Evolutionary conservation across 805 yeast genomes (phyloP), one percentile per base, ranked within the genome.

Genomic region (Cyberlindnera bimundalis): DNA sequence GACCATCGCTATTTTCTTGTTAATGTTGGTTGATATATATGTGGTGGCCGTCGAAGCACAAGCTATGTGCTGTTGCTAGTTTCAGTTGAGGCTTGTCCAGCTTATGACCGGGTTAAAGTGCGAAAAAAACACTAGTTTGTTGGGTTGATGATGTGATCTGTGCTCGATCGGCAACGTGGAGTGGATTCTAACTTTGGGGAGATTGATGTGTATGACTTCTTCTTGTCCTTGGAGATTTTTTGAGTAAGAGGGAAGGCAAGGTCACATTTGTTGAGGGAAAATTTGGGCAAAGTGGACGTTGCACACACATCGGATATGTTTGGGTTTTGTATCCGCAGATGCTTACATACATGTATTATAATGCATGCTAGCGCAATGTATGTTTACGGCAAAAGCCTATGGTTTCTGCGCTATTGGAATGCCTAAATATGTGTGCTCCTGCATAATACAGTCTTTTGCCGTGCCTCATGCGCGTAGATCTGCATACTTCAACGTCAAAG

Each of bases 221-320:
- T 21, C 24, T 21, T 10, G 6, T 6, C 24, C 10, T 21, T 10
- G 24, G 6, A 21, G 24, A 7, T 7, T 7, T 6, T 21, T 6
- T 21, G 14, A 5, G 33, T 30, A 19, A 12, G 24, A 19, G 20
- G 23, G 15, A n/a, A 18, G 33, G 23, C n/a, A 18, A 13, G 16
- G 15, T 27, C 28, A 21, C 13, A 13, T 36, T 39, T 33, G 42
- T 33, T 39, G 26, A 30, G n/a, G 32, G 39, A 42, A 37, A 29
- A 18, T 37, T 37, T 33, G 30, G 27, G 14, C 18, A 26, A 20
- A 19, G 37, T 33, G 42, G 39, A 35, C 43, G 39, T 40, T 35
- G 39, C 43, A 32, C 35, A 28, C 32, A 23, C 36, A 17, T 35
- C 39, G 43, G 39, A 40, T 35, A 31, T 34, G 39, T 27, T 35